Percentiles rank a stretch among this genome's conserved stretches.
phyloP scores from a whole-genome alignment of 1,284 basidiomycete genomes.

The Microbotryum silenes-acaulis region DNA sequence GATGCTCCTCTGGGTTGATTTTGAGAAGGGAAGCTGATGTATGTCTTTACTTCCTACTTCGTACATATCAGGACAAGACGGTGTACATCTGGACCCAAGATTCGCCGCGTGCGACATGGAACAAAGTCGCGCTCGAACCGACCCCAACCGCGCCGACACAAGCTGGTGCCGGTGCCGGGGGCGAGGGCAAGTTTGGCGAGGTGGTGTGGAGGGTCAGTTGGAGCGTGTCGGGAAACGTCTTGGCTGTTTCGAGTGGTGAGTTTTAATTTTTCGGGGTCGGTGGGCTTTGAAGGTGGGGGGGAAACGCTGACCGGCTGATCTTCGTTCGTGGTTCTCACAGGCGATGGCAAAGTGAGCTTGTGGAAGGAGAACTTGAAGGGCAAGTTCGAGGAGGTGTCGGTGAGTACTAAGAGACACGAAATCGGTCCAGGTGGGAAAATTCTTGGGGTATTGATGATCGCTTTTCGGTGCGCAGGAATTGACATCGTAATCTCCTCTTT shows the following conservation, averaged over 20 bases:
- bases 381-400: constrained; percentile 91
- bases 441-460: no score
- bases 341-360: constrained; percentile 88
- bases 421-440: background rate
- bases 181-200: constrained; percentile 69
- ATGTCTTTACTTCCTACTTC: background rate
- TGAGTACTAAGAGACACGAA: background rate
- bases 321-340: background rate
- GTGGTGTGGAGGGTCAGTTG: constrained; percentile 96
- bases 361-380: constrained; percentile 98
- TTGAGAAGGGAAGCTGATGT: background rate
- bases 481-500: no score
- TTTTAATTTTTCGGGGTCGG: background rate
- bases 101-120: constrained; percentile 68
- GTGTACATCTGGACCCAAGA: constrained; percentile 94
- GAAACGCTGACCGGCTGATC: no score
- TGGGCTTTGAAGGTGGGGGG: background rate
- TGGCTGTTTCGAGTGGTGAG: constrained; percentile 86
- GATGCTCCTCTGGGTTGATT: no score
- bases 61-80: constrained; percentile 63
- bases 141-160: constrained; percentile 38
- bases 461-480: no score
- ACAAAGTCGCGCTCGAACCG: constrained; percentile 75
- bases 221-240: constrained; percentile 91
- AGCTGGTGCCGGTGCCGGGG: constrained; percentile 16